Evolutionary conservation across 176 grass and related monocot species (phyloP).

Genomic region (Oropetium thomaeum): DNA sequence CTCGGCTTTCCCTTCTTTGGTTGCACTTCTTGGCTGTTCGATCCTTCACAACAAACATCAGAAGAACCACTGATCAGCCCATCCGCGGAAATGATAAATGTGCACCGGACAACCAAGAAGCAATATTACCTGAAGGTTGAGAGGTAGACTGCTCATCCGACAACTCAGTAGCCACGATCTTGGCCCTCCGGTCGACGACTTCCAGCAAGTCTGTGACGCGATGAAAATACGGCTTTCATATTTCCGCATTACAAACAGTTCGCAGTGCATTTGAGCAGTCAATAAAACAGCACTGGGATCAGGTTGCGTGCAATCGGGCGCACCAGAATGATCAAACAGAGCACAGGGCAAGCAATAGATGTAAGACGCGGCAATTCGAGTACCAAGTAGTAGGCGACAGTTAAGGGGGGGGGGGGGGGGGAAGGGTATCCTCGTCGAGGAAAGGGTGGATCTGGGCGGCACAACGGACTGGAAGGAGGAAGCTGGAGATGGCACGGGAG

Average conservation of each 20-base stretch:
- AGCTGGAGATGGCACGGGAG: background rate
- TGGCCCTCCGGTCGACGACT: constrained; percentile 92
- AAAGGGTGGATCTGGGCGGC: constrained; percentile 29
- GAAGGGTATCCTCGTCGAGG: constrained; percentile 21
- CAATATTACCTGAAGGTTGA: constrained; percentile 66
- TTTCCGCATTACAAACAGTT: constrained; percentile 17
- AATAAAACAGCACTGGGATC: constrained; percentile 3
- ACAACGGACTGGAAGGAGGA: background rate
- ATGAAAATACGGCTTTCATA: constrained; percentile 14
- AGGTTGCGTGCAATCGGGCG: constrained; percentile 20
- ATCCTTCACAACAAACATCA: constrained; percentile 48
- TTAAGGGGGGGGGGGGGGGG: no score
- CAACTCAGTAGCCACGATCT: constrained; percentile 82
- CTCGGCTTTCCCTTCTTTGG: constrained; percentile 63
- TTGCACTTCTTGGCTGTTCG: constrained; percentile 55
- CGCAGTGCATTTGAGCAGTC: constrained; percentile 7
- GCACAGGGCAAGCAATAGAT: background rate
- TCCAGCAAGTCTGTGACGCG: constrained; percentile 77
- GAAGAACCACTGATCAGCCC: background rate
- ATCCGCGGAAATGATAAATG: constrained; percentile 1
- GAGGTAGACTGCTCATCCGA: constrained; percentile 67
- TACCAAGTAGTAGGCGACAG: background rate
- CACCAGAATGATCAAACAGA: constrained; percentile 24
- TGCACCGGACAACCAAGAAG: constrained; percentile 15
- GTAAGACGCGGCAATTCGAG: constrained; percentile 9